Evolutionary conservation across 441 rosid genomes (phyloP), one percentile per base, ranked within the genome.

Genomic region (Populus hybrid): DNA sequence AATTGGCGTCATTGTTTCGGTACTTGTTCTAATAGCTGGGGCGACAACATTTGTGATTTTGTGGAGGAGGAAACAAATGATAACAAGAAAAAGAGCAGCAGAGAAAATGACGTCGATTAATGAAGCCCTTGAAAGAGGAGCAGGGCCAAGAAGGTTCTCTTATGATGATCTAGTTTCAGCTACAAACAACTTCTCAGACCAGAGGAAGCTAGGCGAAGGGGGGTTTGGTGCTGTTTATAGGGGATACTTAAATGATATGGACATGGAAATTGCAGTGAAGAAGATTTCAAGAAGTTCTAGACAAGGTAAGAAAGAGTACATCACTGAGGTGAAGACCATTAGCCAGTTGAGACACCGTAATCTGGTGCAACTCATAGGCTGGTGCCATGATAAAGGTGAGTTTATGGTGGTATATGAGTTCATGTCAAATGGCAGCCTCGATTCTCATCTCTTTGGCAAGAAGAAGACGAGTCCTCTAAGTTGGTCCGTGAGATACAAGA

Each of bases 141-240:
- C 91, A 53, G 90, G 90, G 29, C 94, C 89, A 9, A 90, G 89
- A 80, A 89, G 83, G 76, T 89, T 89, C 72, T 72, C 92, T 56
- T 87, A 86, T 21, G 40, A 74, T 7, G 92, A 87, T 53, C 88
- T 90, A 67, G 86, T 78, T 64, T 73, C 83, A 7, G 91, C 93
- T 14, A 90, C 93, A 7, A 82, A 78, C 73, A 88, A 83, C 74
- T 90, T 92, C 83, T 86, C 88, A 18, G 69, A 63, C 0, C 82
- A 86, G 0, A 81, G 88, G 42, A 87, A 84, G 83, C 75, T 91
- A 1, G 92, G 92, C 1, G 86, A 89, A 85, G 93, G 92, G 69
- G 93, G 93, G 0, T 91, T 91, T 29, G 92, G 91, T 50, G 86
- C 86, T 1, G 92, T 91, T 45, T 89, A 89, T 40, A 82, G 71